phyloP scores from a whole-genome alignment of 345 rosid species.

The Heritiera fomes region DNA sequence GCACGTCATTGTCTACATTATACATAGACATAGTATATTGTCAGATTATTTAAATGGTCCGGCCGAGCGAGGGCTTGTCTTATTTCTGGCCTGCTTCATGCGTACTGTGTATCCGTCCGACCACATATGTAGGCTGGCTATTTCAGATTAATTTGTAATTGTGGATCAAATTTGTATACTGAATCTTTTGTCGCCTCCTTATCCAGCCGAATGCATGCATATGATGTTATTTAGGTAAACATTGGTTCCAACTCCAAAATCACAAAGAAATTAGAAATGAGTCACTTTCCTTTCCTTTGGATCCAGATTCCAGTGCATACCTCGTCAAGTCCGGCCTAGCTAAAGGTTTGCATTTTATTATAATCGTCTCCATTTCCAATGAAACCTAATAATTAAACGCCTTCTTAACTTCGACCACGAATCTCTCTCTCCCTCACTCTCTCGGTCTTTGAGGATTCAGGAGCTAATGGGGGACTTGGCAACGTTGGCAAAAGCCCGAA shows the following conservation, averaged over 20 bases:
- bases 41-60: neutral
- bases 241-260: conserved; percentile 1
- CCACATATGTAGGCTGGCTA: neutral
- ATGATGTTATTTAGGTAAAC: neutral
- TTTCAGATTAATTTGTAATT: too few relatives aligned
- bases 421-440: neutral
- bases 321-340: conserved; percentile 23
- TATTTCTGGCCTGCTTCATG: neutral
- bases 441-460: neutral
- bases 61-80: conserved; percentile 17
- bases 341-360: neutral
- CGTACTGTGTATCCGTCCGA: too few relatives aligned
- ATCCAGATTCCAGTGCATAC: neutral
- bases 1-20: neutral
- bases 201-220: too few relatives aligned
- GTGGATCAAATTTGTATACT: neutral
- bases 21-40: too few relatives aligned
- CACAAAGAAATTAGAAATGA: neutral
- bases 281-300: neutral
- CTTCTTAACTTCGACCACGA: neutral
- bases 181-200: neutral
- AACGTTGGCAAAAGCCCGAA: conserved; percentile 41
- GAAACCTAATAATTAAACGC: neutral
- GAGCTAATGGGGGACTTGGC: conserved; percentile 36
- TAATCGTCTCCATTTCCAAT: conserved; percentile 21